These are phyloP conservation scores for Verticillium isaacii DNA, from an alignment of 2,329 filamentous ascomycete species.

Conservation along the genomic window DNA sequence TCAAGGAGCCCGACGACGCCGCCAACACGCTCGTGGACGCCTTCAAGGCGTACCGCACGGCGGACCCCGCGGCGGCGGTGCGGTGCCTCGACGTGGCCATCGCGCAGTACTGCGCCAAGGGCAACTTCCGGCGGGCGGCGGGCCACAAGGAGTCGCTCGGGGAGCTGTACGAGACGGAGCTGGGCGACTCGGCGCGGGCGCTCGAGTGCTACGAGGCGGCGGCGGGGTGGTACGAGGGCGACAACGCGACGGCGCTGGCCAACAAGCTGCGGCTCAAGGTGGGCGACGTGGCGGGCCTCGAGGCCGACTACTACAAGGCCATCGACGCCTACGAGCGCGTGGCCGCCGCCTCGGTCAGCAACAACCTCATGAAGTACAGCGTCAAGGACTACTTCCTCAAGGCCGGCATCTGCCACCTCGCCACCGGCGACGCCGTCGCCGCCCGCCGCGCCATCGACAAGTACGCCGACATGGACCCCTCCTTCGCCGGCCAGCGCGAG, in stretches of 20 bases:
- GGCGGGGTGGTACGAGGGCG: conserved; percentile 83
- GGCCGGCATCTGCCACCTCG: conserved; percentile 85
- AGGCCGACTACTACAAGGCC: conserved; percentile 78
- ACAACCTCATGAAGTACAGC: conserved; percentile 88
- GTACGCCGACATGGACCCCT: conserved; percentile 75
- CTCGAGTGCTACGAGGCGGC: conserved; percentile 81
- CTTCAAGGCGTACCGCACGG: conserved; percentile 90
- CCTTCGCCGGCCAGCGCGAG: conserved; percentile 74
- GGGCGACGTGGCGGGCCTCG: conserved; percentile 78
- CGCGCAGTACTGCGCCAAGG: conserved; percentile 79
- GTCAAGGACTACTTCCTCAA: conserved; percentile 97
- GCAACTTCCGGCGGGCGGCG: conserved; percentile 87
- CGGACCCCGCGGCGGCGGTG: conserved; percentile 76
- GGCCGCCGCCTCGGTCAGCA: conserved; percentile 70
- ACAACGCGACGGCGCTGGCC: conserved; percentile 78
- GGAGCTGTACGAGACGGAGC: conserved; percentile 78
- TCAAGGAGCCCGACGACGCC: conserved; percentile 89
- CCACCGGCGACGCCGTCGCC: conserved; percentile 68
- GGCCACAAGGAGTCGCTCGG: conserved; percentile 86
- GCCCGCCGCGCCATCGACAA: conserved; percentile 74
- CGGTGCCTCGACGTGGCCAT: conserved; percentile 77
- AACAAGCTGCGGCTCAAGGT: conserved; percentile 94
- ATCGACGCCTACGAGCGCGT: conserved; percentile 83
- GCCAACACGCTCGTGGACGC: conserved; percentile 86
- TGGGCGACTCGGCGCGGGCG: conserved; percentile 73